Percentiles rank a stretch among this genome's conserved stretches.
These are phyloP conservation scores for Sphagnum fallax DNA, from an alignment of 228 moss, liverwort and hornwort species.

Conservation along the genomic window DNA sequence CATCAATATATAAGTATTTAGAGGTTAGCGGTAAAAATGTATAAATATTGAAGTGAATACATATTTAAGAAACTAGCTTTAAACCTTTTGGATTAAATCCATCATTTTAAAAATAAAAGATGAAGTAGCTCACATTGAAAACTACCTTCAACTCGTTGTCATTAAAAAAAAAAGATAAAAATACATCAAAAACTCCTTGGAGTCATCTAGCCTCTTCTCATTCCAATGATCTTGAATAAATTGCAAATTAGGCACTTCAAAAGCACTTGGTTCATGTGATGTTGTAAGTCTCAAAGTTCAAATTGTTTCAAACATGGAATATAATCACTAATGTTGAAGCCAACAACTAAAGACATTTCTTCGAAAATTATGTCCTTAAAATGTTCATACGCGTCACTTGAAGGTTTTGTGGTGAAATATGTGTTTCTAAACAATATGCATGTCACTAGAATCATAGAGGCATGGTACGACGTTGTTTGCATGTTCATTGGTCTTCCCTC, in stretches of 20 bases:
- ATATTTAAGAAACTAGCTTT: too few species aligned
- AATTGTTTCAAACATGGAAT: not conserved
- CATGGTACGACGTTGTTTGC: not conserved
- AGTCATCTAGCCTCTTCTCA: not conserved
- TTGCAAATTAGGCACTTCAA: not conserved
- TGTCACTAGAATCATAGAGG: not conserved
- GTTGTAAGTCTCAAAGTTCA: not conserved
- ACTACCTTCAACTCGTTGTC: slow-evolving; percentile 1
- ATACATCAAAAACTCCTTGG: slow-evolving; percentile 4
- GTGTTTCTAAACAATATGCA: slow-evolving; percentile 30
- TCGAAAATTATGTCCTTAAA: not conserved
- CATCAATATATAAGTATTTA: too few species aligned
- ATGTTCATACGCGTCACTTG: not conserved
- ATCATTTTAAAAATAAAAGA: not conserved
- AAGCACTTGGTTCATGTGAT: not conserved
- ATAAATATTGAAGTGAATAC: too few species aligned
- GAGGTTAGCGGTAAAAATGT: too few species aligned
- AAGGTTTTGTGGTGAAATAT: not conserved
- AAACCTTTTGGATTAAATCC: too few species aligned
- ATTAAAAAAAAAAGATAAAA: slow-evolving; percentile 1
- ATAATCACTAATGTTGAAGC: slow-evolving; percentile 3
- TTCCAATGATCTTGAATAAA: not conserved
- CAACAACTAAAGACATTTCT: not conserved
- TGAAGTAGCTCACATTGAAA: not conserved
- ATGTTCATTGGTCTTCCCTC: not conserved